Percentiles rank a stretch among this genome's conserved stretches.
Conservation (phyloP, 805 yeast species). For the Zygotorulaspora florentina region DNA sequence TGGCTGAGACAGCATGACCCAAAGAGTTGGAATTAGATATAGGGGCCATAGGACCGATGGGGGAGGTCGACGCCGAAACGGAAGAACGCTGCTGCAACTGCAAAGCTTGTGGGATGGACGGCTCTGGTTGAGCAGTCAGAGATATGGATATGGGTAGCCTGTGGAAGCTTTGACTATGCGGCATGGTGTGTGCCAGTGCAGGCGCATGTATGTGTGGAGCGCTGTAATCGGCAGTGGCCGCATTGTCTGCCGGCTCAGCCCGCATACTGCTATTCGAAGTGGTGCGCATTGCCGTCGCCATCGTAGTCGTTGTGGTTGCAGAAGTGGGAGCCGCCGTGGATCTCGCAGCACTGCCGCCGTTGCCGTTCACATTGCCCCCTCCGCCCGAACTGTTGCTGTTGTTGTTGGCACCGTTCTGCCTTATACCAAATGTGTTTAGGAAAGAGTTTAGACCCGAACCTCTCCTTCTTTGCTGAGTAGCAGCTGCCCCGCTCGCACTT, state of each 20-base stretch:
- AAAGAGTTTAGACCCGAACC: conserved; percentile 29
- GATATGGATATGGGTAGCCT: conserved; percentile 23
- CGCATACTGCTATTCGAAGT: not conserved
- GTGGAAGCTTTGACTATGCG: conserved; percentile 8
- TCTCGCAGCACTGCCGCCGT: not conserved
- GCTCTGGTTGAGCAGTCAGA: conserved; percentile 13
- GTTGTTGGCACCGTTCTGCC: conserved; percentile 15
- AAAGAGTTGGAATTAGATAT: conserved; percentile 3
- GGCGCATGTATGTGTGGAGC: conserved; percentile 7
- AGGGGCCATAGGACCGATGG: conserved; percentile 7
- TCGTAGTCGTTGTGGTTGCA: conserved; percentile 1
- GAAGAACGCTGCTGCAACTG: conserved; percentile 9
- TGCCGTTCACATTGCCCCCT: conserved; percentile 2
- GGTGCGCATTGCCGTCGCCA: not conserved
- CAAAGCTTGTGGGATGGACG: not conserved
- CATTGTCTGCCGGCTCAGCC: not conserved
- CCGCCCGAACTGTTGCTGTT: conserved; percentile 1
- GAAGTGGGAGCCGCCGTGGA: conserved; percentile 1
- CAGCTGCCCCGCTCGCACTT: not conserved
- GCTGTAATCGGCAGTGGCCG: conserved; percentile 4
- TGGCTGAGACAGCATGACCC: not conserved
- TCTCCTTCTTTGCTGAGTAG: conserved; percentile 16
- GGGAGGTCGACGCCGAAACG: conserved; percentile 13
- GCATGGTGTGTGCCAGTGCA: conserved; percentile 9
- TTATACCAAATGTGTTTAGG: conserved; percentile 30